Conservation (phyloP, 257 asterid genomes). For the Solanum medicagineum region DNA sequence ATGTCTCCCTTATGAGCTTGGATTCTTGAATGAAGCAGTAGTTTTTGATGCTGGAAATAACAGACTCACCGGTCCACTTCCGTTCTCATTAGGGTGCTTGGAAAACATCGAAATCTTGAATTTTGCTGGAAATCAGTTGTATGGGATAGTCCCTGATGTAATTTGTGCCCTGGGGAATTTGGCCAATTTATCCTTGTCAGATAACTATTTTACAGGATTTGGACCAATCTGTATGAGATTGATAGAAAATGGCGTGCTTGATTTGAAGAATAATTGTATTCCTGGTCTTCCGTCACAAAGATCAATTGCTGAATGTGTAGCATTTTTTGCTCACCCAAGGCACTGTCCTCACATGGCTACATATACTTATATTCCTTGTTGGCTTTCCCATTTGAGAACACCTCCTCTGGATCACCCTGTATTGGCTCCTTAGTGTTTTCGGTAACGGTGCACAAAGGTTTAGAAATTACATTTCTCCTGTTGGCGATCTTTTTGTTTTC, state of each 20-base stretch:
- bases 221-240: constrained; percentile 45
- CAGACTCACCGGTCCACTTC: constrained; percentile 45
- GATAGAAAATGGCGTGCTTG: constrained; percentile 43
- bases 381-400: constrained; percentile 18
- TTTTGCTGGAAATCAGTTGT: constrained; percentile 42
- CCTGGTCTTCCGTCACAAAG: constrained; percentile 51
- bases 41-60: constrained; percentile 49
- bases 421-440: constrained; percentile 19
- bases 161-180: constrained; percentile 31
- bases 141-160: constrained; percentile 50
- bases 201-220: constrained; percentile 39
- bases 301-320: constrained; percentile 33
- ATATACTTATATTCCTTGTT: constrained; percentile 27
- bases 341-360: constrained; percentile 29
- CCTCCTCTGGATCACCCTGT: neutral
- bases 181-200: constrained; percentile 43
- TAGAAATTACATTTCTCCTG: neutral
- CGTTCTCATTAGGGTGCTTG: constrained; percentile 48
- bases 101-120: constrained; percentile 40
- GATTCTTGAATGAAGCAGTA: constrained; percentile 33
- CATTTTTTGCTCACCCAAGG: constrained; percentile 33
- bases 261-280: constrained; percentile 50
- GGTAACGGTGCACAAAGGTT: neutral
- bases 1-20: constrained; percentile 52
- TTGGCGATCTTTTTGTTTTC: neutral